Percentiles rank a stretch among this genome's conserved stretches.
phyloP scores from a whole-genome alignment of 805 yeast genomes.

The Myxozyma melibiosi region DNA sequence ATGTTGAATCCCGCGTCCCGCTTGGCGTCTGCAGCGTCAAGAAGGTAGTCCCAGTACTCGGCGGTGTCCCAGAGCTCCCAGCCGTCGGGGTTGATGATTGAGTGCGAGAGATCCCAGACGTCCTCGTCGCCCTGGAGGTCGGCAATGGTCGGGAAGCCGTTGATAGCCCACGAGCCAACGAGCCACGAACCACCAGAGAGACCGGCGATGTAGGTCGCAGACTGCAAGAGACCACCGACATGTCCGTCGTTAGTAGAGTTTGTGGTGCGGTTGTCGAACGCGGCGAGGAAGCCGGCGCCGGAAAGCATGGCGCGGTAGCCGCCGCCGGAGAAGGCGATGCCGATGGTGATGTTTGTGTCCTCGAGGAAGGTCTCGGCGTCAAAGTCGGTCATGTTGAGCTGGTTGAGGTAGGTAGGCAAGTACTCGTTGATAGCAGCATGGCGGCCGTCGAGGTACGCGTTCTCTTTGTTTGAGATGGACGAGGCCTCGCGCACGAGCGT shows the following conservation, averaged over 20 bases:
- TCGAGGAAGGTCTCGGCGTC: conserved; percentile 22
- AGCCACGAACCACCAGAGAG: conserved; percentile 77
- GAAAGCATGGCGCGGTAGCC: conserved; percentile 72
- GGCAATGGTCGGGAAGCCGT: conserved; percentile 46
- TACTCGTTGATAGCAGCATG: conserved; percentile 26
- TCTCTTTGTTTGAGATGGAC: conserved; percentile 28
- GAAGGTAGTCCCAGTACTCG: conserved; percentile 48
- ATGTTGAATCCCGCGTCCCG: conserved; percentile 66
- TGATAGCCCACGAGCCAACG: conserved; percentile 51
- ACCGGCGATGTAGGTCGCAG: conserved; percentile 60
- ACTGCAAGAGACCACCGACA: conserved; percentile 57
- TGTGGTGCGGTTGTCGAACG: conserved; percentile 52
- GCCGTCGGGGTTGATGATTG: conserved; percentile 36
- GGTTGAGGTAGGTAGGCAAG: conserved; percentile 49
- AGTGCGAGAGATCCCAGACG: conserved; percentile 41
- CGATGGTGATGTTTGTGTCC: conserved; percentile 39
- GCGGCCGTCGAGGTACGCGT: conserved; percentile 34
- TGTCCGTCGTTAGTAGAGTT: conserved; percentile 41
- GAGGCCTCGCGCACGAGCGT: conserved; percentile 23
- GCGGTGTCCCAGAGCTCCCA: conserved; percentile 50
- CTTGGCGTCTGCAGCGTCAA: conserved; percentile 53
- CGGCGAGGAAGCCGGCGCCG: conserved; percentile 59
- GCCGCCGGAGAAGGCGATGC: conserved; percentile 76
- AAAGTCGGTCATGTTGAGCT: conserved; percentile 51
- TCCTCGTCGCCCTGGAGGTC: conserved; percentile 34